These are phyloP conservation scores for Syzygium grande DNA, from an alignment of 345 rosid species.

Conservation along the genomic window DNA sequence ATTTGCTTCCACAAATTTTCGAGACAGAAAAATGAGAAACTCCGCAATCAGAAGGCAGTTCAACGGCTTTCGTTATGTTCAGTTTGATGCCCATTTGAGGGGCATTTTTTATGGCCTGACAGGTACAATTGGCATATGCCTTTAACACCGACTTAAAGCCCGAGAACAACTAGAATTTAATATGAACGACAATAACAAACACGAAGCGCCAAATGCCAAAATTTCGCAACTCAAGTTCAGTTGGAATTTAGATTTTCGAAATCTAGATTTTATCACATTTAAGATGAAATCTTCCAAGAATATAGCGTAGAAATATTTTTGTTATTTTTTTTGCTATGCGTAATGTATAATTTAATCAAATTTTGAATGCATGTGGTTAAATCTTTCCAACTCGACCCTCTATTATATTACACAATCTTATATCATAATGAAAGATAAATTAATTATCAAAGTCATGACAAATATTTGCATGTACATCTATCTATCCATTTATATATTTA, in stretches of 20 bases:
- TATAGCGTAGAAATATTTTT: neutral
- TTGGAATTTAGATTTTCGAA: neutral
- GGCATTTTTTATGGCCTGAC: conserved; percentile 17
- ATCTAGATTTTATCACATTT: neutral
- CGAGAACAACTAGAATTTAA: too few species aligned
- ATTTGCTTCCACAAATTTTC: neutral
- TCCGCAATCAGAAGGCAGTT: conserved; percentile 20
- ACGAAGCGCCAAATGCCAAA: neutral
- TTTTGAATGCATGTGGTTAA: neutral
- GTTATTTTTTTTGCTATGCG: neutral
- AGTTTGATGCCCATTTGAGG: conserved; percentile 18
- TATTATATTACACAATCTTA: neutral
- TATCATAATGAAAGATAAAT: neutral
- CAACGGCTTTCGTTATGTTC: conserved; percentile 13
- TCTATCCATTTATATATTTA: neutral
- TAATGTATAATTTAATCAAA: neutral
- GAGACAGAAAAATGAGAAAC: neutral
- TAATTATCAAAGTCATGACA: neutral
- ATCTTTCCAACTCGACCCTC: neutral
- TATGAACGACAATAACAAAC: conserved; percentile 4
- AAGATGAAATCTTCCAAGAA: neutral
- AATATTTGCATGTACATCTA: neutral
- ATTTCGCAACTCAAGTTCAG: neutral
- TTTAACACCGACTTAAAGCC: conserved; percentile 17
- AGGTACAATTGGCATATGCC: conserved; percentile 13